Conservation (phyloP, 2,329 filamentous ascomycete species). For the Colletotrichum destructivum region DNA sequence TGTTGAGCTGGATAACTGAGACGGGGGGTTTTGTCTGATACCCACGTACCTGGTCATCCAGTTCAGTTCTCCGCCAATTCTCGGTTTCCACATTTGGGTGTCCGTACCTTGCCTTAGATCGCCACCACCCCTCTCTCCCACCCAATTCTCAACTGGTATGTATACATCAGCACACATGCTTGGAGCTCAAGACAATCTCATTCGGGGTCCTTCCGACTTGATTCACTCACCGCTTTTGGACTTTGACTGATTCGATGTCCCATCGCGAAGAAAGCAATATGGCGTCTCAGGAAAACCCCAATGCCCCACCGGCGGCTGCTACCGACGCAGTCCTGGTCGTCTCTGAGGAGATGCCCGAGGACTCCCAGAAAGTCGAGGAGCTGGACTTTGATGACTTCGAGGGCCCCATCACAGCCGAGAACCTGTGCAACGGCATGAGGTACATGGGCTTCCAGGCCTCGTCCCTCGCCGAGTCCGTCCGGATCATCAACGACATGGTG, state of each 20-base stretch:
- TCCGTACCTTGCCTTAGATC: conserved; percentile 16
- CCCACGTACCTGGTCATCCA: conserved; percentile 22
- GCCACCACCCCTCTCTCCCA: conserved; percentile 6
- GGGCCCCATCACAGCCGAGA: conserved; percentile 85
- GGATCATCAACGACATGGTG: conserved; percentile 98
- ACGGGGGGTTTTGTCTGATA: conserved; percentile 19
- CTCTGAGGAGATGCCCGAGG: conserved; percentile 85
- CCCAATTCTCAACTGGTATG: conserved; percentile 18
- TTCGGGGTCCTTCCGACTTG: background rate
- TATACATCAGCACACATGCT: background rate
- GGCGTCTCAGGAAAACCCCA: conserved; percentile 47
- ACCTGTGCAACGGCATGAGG: conserved; percentile 85
- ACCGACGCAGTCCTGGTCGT: conserved; percentile 88
- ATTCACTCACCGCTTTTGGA: background rate
- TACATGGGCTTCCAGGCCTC: conserved; percentile 83
- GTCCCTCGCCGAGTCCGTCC: conserved; percentile 86
- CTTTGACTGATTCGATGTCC: conserved; percentile 8
- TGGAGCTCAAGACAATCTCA: conserved; percentile 31
- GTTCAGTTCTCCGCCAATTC: conserved; percentile 31
- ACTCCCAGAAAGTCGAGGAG: conserved; percentile 86
- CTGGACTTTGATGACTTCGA: conserved; percentile 92
- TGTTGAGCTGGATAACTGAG: conserved; percentile 7
- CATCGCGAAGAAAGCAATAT: conserved; percentile 44
- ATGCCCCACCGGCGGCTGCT: conserved; percentile 71
- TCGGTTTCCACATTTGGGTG: conserved; percentile 29